phyloP scores from a whole-genome alignment of 441 rosid species.

The Populus tomentosa region DNA sequence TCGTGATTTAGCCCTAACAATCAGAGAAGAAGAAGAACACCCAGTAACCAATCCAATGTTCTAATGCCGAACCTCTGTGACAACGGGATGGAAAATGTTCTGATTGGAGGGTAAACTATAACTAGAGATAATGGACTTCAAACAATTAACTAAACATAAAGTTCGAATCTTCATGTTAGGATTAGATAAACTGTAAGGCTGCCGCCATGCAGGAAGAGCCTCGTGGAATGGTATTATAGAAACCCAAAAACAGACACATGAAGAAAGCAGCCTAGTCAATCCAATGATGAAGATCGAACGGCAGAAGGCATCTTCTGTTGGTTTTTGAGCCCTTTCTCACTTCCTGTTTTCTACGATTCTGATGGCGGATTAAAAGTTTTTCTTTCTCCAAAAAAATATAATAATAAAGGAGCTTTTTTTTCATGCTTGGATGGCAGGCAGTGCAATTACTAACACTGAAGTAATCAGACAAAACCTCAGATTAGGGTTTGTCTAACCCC shows the following conservation, averaged over 20 bases:
- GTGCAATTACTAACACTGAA: not conserved
- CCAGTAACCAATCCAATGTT: not conserved
- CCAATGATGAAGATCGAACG: not conserved
- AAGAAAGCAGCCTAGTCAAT: too few relatives aligned
- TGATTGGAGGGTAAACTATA: not conserved
- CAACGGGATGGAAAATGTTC: not conserved
- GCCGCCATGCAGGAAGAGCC: not conserved
- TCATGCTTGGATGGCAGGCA: too few relatives aligned
- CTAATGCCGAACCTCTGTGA: not conserved
- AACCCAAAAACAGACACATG: not conserved
- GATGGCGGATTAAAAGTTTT: too few relatives aligned
- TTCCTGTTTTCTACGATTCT: not conserved
- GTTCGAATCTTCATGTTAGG: not conserved
- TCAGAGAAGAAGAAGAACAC: not conserved
- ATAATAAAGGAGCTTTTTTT: too few relatives aligned
- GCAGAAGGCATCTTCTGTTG: conserved; percentile 12
- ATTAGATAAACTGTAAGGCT: not conserved
- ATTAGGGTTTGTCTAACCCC: too few relatives aligned
- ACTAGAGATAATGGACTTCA: not conserved
- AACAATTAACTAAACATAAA: not conserved
- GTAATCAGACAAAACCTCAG: too few relatives aligned
- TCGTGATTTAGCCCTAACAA: not conserved
- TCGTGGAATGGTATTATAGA: not conserved
- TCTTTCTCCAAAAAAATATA: too few relatives aligned
- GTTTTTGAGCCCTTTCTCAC: conserved; percentile 8